Base-by-base conservation (phyloP, 2,329 filamentous ascomycete species). In the Helicocarpus griseus region DNA sequence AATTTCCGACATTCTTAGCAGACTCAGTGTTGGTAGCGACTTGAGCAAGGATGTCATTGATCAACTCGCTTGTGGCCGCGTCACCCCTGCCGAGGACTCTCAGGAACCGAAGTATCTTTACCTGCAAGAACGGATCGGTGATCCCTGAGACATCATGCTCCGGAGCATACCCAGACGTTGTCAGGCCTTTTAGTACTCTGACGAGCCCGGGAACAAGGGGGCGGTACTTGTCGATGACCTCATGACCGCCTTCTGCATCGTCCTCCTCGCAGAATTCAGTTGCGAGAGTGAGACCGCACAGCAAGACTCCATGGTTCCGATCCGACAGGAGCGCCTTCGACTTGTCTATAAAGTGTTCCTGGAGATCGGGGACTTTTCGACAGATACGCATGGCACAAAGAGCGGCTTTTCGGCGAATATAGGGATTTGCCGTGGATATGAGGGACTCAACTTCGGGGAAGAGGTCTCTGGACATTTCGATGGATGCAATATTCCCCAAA, bases 361-460 rank as follows among this genome's bases (percentile, higher is more conserved):
- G 89, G 50, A 98, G 74, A 68, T 98, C 93, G 5, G 94, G 93
- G 9, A 98, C 93, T 71, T 98, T 98, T 62, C 89, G 86, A 73
- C 90, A 96, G 77, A 98, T 96, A 59, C 90, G 82, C 93, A 98
- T 98, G 48, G 93, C 93, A 71, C 93, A 98, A n/a, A 98, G 79
- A 3, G 93, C 93, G 17, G 93, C 93, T 75, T 98, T 98, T 61
- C 93, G 82, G 61, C 93, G 82, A 65, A 98, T 96, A 67, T 98
- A 98, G n/a, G 93, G 93, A 68, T 98, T 98, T 49, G 89, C 85
- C 46, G 90, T 96, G 39, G 89, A 86, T 57, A 98, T 76, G 46
- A 97, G 82, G 55, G 80, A 87, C 70, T 98, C 94, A 67, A 98
- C 87, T 77, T 98, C 91, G 59, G 89, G 82, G 69, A 98, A 98